Evolutionary conservation across 345 rosid genomes (phyloP), one percentile per base, ranked within the genome.

Genomic region (Citropsis articulata): DNA sequence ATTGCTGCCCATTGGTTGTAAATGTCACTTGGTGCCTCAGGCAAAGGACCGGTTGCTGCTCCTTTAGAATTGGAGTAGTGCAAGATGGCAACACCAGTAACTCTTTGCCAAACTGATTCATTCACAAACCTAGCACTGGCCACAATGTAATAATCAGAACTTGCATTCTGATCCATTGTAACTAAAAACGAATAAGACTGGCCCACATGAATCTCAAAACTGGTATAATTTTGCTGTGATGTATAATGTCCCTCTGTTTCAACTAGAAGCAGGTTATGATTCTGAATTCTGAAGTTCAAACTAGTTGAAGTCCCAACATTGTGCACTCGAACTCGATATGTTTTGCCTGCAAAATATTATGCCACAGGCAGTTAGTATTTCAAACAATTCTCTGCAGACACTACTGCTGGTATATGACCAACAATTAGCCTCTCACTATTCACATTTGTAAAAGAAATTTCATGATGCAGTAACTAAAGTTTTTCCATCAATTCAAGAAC

Each of bases 51-150:
- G 24, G 82, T 66, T 40, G 79, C 97, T 28, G 95, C 92, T 69
- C 98, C 94, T 72, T 89, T 90, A 14, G 99, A 93, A 86, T 93
- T 92, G 75, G 97, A 89, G 79, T 95, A 95, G 83, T 91, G 99
- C 87, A 95, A 87, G 85, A 95, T 78, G 73, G 88, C 98, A 73
- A 95, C 98, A 79, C 99, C 99, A 2, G 98, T 93, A 69, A 93
- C 98, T 77, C 85, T 90, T 84, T 90, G 91, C 99, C 99, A 95
- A 78, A 86, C 79, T 50, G 99, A 77, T 83, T 91, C 97, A 73
- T 95, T 93, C 67, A 93, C 98, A 86, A 85, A 95, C 81, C 98
- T 88, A 42, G 99, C 98, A 84, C 97, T 93, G 35, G 99, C 99
- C 75, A 90, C 97, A 77, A 95, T 89, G 85, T 93, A 95, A 85